Base-by-base conservation (phyloP, 495 filamentous ascomycete genomes). In the Aspergillus conjunctus region DNA sequence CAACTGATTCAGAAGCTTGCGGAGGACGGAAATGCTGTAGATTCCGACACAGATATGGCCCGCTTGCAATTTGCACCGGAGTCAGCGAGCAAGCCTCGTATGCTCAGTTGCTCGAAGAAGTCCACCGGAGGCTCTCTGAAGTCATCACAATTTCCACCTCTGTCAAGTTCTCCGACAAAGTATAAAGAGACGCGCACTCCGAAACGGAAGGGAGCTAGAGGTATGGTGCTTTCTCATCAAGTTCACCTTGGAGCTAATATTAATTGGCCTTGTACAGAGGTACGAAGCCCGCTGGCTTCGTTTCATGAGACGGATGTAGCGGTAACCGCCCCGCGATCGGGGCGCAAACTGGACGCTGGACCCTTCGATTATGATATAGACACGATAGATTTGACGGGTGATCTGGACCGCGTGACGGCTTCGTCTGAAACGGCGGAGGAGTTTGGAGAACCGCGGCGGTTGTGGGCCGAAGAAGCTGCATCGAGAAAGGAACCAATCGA, bases 361-460 rank as follows among this genome's bases (percentile, higher is more conserved):
- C 56, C 59, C 8, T 70, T 70, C 37, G 62, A 67, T 71, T 70
- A 58, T 15, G 60, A 61, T 46, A 77, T 88, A 33, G 87, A 89
- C 51, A 76, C 87, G 0, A 81, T 94, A 56, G 91, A 94, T 66
- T 71, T 95, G 41, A 94, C 90, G 1, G 84, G 80, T 14, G 86
- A 84, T 41, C 44, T 66, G 10, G 76, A 84, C 73, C 66, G 60
- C 57, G 65, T 71, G 20, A 61, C 72, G 39, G 49, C 75, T 17
- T 77, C 76, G 17, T 77, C 77, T 18, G 74, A 71, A 50, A 77
- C 77, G 7, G 55, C 79, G 58, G 74, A 80, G 54, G 69, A 73
- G 5, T 81, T 88, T 68, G 78, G 80, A 10, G 83, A 85, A 15
- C 73, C 84, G 33, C 76, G 71, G 39, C 70, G 68, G 34, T 34